These are phyloP conservation scores for Zizania latifolia DNA, from an alignment of 176 grass and related monocot genomes.

Conservation along the genomic window DNA sequence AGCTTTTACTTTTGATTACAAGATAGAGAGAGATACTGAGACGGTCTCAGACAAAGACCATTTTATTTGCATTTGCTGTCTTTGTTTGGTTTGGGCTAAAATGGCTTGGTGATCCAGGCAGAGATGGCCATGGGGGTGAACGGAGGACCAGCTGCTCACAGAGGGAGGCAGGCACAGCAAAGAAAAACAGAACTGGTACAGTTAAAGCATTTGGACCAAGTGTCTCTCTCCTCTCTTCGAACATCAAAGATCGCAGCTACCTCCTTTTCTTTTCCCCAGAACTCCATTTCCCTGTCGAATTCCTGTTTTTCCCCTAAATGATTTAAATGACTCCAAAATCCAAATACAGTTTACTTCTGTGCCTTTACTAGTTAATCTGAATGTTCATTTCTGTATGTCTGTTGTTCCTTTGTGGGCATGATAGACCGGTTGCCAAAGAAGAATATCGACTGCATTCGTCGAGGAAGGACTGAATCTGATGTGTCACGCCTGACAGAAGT, in stretches of 20 bases:
- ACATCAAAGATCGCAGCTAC: conserved; percentile 41
- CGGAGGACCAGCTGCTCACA: conserved; percentile 75
- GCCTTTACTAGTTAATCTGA: background rate
- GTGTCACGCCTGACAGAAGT: conserved; percentile 50
- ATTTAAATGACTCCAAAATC: background rate
- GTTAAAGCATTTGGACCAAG: conserved; percentile 45
- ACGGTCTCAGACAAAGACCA: conserved; percentile 22
- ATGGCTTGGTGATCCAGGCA: conserved; percentile 32
- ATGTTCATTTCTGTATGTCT: background rate
- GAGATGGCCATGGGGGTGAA: conserved; percentile 37
- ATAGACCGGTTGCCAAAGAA: conserved; percentile 23
- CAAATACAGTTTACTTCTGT: background rate
- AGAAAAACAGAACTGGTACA: conserved; percentile 98
- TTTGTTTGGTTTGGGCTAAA: conserved; percentile 28
- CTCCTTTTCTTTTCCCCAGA: conserved; percentile 9
- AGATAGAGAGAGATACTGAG: conserved; percentile 19
- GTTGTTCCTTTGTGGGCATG: background rate
- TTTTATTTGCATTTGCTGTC: conserved; percentile 16
- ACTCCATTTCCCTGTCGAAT: conserved; percentile 6
- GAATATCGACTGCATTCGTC: conserved; percentile 16
- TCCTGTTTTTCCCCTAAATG: conserved; percentile 26
- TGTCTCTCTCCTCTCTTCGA: conserved; percentile 18
- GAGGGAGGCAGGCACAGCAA: conserved; percentile 61
- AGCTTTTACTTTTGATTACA: conserved; percentile 39
- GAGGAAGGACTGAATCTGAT: conserved; percentile 52